Evolutionary conservation across 331 rosid species (phyloP).

Genomic region (Ulmus americana): DNA sequence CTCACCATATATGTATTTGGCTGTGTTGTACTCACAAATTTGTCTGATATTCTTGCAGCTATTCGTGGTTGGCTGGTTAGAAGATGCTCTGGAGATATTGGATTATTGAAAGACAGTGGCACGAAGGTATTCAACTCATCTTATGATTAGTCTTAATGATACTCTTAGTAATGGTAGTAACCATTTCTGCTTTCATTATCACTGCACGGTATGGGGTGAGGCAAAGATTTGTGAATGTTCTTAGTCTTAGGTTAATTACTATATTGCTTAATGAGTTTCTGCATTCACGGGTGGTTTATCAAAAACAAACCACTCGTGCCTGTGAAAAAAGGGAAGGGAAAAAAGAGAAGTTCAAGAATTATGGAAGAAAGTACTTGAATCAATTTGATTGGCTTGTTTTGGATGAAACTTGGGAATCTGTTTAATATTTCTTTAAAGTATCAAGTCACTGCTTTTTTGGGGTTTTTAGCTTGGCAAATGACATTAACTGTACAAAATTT

Average conservation of each 20-base stretch:
- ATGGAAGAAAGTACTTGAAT: no score
- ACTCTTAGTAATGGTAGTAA: not conserved
- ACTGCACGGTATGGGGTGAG: not conserved
- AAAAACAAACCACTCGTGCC: not conserved
- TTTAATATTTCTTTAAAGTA: no score
- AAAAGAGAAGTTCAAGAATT: not conserved
- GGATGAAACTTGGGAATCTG: no score
- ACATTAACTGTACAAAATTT: no score
- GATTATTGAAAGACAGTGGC: conserved; percentile 47
- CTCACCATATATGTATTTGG: not conserved
- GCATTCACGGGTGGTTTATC: not conserved
- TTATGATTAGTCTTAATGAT: conserved; percentile 2
- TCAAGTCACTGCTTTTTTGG: no score
- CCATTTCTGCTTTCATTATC: not conserved
- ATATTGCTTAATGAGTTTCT: not conserved
- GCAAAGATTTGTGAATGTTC: not conserved
- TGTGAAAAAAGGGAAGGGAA: not conserved
- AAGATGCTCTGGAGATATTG: conserved; percentile 78
- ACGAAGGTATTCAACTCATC: conserved; percentile 41
- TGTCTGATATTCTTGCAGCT: conserved; percentile 42
- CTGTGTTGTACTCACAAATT: conserved; percentile 9
- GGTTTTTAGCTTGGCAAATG: no score
- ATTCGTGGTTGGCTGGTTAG: conserved; percentile 90
- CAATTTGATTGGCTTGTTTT: no score
- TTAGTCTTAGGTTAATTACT: not conserved